These are phyloP conservation scores for Talaromyces rugulosus DNA, from an alignment of 2,329 filamentous ascomycete genomes.

Conservation along the genomic window DNA sequence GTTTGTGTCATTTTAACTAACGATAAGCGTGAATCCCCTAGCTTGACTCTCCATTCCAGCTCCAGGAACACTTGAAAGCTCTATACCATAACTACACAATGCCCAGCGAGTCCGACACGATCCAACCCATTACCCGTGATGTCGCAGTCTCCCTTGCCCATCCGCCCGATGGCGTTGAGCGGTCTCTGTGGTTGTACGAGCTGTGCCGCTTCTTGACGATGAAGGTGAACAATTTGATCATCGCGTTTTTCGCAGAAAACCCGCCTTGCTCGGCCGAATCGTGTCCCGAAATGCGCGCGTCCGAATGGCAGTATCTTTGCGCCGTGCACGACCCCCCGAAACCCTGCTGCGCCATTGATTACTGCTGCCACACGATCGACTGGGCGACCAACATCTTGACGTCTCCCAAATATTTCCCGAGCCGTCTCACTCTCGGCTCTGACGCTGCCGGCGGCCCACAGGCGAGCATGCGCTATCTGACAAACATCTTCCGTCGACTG, in stretches of 20 bases:
- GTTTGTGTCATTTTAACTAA: conserved; percentile 1
- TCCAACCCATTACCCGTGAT: conserved; percentile 68
- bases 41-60: conserved; percentile 95
- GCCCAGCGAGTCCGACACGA: conserved; percentile 53
- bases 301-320: conserved; percentile 98
- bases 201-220: conserved; percentile 93
- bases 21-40: conserved; percentile 32
- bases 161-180: conserved; percentile 76
- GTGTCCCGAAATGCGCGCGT: conserved; percentile 97
- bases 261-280: conserved; percentile 85
- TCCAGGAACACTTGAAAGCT: conserved; percentile 94
- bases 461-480: conserved; percentile 62
- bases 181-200: conserved; percentile 94
- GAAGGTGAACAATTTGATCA: conserved; percentile 87
- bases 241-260: conserved; percentile 85
- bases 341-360: conserved; percentile 96
- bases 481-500: conserved; percentile 89
- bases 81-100: conserved; percentile 79
- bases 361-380: conserved; percentile 97
- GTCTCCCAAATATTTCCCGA: conserved; percentile 92
- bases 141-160: conserved; percentile 73
- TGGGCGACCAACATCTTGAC: conserved; percentile 95
- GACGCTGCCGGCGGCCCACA: conserved; percentile 39
- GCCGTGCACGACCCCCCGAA: conserved; percentile 96
- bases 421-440: conserved; percentile 62